Conservation (phyloP, 345 rosid genomes). For the Sisymbrium altissimum region DNA sequence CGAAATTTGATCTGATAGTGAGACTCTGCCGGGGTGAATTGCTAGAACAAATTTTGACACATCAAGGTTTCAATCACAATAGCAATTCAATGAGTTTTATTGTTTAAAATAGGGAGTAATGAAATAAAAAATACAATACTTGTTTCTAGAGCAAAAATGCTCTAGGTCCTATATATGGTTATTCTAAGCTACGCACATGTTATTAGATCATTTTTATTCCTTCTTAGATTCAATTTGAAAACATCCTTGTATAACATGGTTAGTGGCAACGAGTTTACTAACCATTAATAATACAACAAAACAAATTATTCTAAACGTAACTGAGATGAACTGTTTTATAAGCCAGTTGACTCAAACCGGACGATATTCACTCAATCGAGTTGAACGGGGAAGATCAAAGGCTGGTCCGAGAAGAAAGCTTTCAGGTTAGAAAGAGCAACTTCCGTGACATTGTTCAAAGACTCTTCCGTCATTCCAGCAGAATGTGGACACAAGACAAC, state of each 20-base stretch:
- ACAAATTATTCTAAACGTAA: neutral
- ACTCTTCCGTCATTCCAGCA: slow-evolving; percentile 49
- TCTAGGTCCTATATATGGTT: no score
- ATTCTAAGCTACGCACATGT: no score
- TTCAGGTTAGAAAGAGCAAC: slow-evolving; percentile 46
- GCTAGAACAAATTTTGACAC: no score
- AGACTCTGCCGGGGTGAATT: no score
- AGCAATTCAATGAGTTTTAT: no score
- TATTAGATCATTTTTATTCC: no score
- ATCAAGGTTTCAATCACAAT: no score
- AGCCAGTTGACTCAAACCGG: neutral
- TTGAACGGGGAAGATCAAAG: slow-evolving; percentile 34
- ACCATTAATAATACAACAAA: neutral
- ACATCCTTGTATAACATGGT: neutral
- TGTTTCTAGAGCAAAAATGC: no score
- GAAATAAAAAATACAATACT: no score
- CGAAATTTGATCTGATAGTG: no score
- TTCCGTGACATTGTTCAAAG: slow-evolving; percentile 36
- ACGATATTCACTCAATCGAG: neutral
- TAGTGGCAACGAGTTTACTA: neutral
- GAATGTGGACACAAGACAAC: slow-evolving; percentile 63
- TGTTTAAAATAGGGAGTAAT: no score
- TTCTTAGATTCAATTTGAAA: no score
- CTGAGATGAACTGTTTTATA: neutral
- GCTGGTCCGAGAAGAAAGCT: slow-evolving; percentile 55